Evolutionary conservation across 495 filamentous ascomycete species (phyloP).

Genomic region (Hypoxylon lienhwacheense): DNA sequence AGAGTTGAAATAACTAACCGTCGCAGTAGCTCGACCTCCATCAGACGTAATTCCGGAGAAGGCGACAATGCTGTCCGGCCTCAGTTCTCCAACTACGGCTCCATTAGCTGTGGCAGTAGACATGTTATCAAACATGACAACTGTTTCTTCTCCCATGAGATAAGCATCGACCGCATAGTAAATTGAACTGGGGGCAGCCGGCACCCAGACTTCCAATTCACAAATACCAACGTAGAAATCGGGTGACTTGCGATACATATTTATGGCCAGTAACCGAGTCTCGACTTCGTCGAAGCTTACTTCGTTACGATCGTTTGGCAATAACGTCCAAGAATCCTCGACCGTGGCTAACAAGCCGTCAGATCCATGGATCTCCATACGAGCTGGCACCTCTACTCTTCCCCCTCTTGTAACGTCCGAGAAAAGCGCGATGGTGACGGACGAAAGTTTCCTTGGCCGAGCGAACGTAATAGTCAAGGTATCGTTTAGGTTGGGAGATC

Average conservation of each 20-base stretch:
- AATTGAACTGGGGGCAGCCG: conserved; percentile 23
- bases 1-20: conserved; percentile 32
- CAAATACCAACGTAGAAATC: conserved; percentile 39
- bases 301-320: conserved; percentile 47
- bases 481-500: conserved; percentile 39
- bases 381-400: conserved; percentile 41
- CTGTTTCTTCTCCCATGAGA: conserved; percentile 32
- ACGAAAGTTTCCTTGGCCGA: conserved; percentile 43
- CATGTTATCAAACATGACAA: conserved; percentile 33
- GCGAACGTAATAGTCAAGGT: conserved; percentile 46
- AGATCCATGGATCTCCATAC: conserved; percentile 43
- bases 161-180: conserved; percentile 41
- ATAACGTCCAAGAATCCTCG: conserved; percentile 29
- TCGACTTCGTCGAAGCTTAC: conserved; percentile 38
- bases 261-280: conserved; percentile 39
- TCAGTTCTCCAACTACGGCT: conserved; percentile 38
- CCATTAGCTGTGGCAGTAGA: conserved; percentile 37
- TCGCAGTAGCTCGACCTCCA: conserved; percentile 13
- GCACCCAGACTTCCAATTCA: conserved; percentile 46
- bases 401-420: conserved; percentile 44
- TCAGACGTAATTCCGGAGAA: conserved; percentile 38
- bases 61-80: conserved; percentile 35
- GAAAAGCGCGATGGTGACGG: conserved; percentile 45
- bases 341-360: conserved; percentile 34
- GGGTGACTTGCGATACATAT: conserved; percentile 36